These are phyloP conservation scores for Zygosaccharomyces gambellarensis DNA, from an alignment of 805 yeast genomes.

Conservation along the genomic window DNA sequence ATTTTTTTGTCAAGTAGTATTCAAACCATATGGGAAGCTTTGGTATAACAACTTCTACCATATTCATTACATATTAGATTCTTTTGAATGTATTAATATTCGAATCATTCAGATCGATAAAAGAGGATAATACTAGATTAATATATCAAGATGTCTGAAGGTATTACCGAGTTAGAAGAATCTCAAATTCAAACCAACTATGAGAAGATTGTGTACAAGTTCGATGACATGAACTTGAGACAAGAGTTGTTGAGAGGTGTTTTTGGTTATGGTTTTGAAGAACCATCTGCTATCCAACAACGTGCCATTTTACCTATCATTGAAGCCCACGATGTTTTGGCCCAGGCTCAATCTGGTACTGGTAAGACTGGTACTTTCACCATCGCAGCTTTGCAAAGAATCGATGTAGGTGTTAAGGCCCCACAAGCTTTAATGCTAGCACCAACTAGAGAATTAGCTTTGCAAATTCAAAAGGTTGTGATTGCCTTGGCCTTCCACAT, in stretches of 20 bases:
- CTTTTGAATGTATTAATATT: not conserved
- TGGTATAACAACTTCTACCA: not conserved
- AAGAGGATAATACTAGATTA: conserved; percentile 6
- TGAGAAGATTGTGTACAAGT: conserved; percentile 78
- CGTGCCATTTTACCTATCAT: conserved; percentile 95
- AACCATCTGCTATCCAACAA: conserved; percentile 95
- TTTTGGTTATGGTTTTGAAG: conserved; percentile 89
- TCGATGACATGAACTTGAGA: conserved; percentile 76
- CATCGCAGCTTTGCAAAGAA: conserved; percentile 68
- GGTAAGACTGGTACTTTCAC: conserved; percentile 99
- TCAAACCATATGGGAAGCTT: conserved; percentile 1
- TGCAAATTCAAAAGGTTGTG: conserved; percentile 92
- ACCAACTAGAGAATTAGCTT: conserved; percentile 96
- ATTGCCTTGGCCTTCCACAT: conserved; percentile 84
- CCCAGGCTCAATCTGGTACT: conserved; percentile 99
- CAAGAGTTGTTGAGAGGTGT: conserved; percentile 59
- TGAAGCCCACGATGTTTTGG: conserved; percentile 90
- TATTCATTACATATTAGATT: not conserved
- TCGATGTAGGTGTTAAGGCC: conserved; percentile 65
- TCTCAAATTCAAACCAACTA: conserved; percentile 88
- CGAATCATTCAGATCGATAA: not conserved
- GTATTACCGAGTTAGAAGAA: conserved; percentile 74
- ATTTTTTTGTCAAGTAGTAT: conserved; percentile 9
- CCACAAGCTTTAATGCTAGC: conserved; percentile 93
- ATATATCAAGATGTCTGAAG: conserved; percentile 42